Evolutionary conservation across 2,329 filamentous ascomycete species (phyloP), one percentile per base, ranked within the genome.

Genomic region (Paracorniculantispora psalliotae): DNA sequence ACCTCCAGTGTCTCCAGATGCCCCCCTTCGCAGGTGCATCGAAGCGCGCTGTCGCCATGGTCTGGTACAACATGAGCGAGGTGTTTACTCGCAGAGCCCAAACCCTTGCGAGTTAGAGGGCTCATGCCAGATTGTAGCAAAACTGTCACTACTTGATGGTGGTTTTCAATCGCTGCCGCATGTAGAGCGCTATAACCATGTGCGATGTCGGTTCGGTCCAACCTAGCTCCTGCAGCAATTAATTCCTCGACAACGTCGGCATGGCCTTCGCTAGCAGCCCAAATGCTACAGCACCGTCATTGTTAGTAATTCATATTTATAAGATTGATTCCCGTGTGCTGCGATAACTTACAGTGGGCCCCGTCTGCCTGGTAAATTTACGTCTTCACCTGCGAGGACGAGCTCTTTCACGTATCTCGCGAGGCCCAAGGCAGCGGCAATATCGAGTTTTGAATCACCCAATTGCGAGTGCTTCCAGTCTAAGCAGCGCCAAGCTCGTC

Each of bases 201-300:
- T 12, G 1, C 0, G 0, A 5, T 30, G 2, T 23, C 26, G 2
- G 12, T 17, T 3, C 25, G 35, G 21, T 57, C 35, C 37, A 28
- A 12, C 46, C 15, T 33, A 12, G 26, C 46, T n/a, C 44, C 54
- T 48, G 54, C 35, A 12, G 46, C 35, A 25, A 57, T 50, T 19
- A 57, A 50, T 8, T 19, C 9, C 23, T 21, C 10, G 10, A 43
- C 54, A 1, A 35, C 30, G 23, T 53, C 61, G 1, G 55, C 35
- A 43, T 68, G 66, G 0, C 69, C 68, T 6, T 43, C 53, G 1
- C 4, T 21, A 17, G 69, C 67, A 52, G 70, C 70, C 62, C 64
- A 66, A 64, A 64, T 63, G 10, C 56, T 61, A 41, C 2, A 50
- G n/a, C 25, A 3, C 4, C 19, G 26, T 2, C 12, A 5, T 30